Evolutionary conservation across 2,329 filamentous ascomycete genomes (phyloP), one percentile per base, ranked within the genome.

Genomic region (Aspergillus flavus): DNA sequence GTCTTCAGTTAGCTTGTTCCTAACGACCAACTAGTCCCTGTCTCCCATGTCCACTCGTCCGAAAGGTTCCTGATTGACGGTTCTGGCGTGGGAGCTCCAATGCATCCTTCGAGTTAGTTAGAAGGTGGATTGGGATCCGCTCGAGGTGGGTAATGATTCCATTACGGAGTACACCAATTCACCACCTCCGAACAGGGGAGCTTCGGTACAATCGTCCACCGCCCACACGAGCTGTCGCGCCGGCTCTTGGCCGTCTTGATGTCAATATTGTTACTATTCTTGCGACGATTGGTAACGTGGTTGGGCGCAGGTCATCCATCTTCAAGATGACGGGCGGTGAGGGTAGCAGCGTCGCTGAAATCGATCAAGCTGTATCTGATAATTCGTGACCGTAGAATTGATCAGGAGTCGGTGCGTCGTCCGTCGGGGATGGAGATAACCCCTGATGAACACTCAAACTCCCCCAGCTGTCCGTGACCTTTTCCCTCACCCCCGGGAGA

Each of bases 111-210:
- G 55, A 34, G 58, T 46, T 61, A 64, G 56, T 28, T 59, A 59
- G 59, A 54, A 46, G 59, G 61, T 63, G 63, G 66, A 54, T 62
- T 64, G 50, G 63, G 66, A 69, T 69, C 67, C 67, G 67, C 66
- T 57, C 32, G 23, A 52, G 34, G 67, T 68, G 67, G 67, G 54
- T 68, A 68, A 65, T 23, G 53, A 26, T 61, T 62, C 64, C 64
- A 61, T 65, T 61, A 59, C 62, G 64, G 64, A 66, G 62, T 63
- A 52, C 48, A n/a, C 48, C 28, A 52, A 32, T 52, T 65, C 61
- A 64, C 61, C 64, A 62, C 54, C 62, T 61, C 63, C 61, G 52
- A 63, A 64, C 46, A 32, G 28, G 66, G 58, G 55, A 59, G 62
- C 52, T 61, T 61, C 61, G 36, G 55, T 43, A 52, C 53, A 50